Base-by-base conservation (phyloP, 2,329 filamentous ascomycete species). In the Colletotrichum sp. region DNA sequence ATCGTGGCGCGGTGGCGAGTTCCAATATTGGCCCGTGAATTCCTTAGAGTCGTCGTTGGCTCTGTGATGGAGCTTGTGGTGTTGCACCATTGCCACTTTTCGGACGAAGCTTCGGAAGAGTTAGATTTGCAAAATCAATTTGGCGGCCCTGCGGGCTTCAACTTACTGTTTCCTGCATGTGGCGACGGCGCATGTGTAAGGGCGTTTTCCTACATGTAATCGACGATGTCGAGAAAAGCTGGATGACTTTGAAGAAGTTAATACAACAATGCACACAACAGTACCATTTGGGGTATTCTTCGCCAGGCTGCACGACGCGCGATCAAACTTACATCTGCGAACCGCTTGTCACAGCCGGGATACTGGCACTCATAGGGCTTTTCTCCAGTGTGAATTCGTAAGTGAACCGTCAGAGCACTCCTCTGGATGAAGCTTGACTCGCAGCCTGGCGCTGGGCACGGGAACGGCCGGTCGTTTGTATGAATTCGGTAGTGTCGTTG, bases 381-480 rank as follows among this genome's bases (percentile, higher is more conserved):
- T 85, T 94, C 93, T 72, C 92, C 92, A 1, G 92, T 94, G 78
- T 94, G 93, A 15, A 92, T 94, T 78, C 93, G 90, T 74, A 92
- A 92, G 82, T 95, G 93, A 52, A 94, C 93, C 3, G 92, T 94
- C 79, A 94, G 84, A 52, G 93, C 93, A 83, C 92, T 94, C 75
- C 92, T 87, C 80, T 94, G 93, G 78, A 94, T 94, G 83, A 94
- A 94, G 83, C 91, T 92, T 85, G 94, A 94, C 60, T 91, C 91
- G 81, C 93, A 94, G 7, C 89, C 90, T 10, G 88, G 87, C 12
- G 87, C 90, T 71, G 86, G 86, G 84, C 92, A 94, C 34, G 89
- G 87, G 82, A 93, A 94, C 9, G 93, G 93, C 21, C 92, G 87
- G 83, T 94, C 92, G 81, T 94, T 94, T 70, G 93, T 94, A 83